Evolutionary conservation across 2,329 filamentous ascomycete species (phyloP), one percentile per base, ranked within the genome.

Genomic region (Bipolaris bicolor): DNA sequence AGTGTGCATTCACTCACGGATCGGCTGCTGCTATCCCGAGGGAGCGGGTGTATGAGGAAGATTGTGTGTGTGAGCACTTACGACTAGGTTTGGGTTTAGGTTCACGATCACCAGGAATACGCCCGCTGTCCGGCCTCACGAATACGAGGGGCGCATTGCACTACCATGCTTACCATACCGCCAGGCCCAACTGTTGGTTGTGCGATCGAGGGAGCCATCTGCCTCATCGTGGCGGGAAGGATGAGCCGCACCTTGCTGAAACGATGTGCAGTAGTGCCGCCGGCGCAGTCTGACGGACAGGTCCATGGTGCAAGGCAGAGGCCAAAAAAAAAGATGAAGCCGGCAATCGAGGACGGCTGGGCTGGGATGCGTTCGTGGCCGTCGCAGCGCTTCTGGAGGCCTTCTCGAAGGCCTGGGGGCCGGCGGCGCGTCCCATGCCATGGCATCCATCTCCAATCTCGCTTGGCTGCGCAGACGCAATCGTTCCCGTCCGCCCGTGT

Each of bases 401-500:
- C 59, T 62, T 62, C 57, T 58, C 54, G 56, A 65, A 57, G 46
- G 20, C 22, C 20, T 39, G 34, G 13, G 33, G 39, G 58, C 58
- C 44, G 48, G 44, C 43, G 39, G 53, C 52, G 52, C 50, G 54
- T 47, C 40, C 50, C 44, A 26, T 47, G 22, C 5, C 22, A 24
- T 24, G 22, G 22, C 22, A 22, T 36, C 50, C 44, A 50, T 55
- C 44, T 57, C 55, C 60, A 57, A 60, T 63, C 57, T 64, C 58
- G 57, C 60, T 62, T 57, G 57, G 60, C 60, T 47, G 55, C 58
- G 43, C 56, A 49, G 54, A 58, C 54, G 54, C 57, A 57, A 56
- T 58, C 59, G 53, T 62, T 65, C 63, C 63, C 63, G 63, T 62
- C 64, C 63, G 61, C 61, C 67, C 66, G 65, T 66, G 62, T 62